These are phyloP conservation scores for Candida tetrigidarum DNA, from an alignment of 1,139 yeast species.

Conservation along the genomic window DNA sequence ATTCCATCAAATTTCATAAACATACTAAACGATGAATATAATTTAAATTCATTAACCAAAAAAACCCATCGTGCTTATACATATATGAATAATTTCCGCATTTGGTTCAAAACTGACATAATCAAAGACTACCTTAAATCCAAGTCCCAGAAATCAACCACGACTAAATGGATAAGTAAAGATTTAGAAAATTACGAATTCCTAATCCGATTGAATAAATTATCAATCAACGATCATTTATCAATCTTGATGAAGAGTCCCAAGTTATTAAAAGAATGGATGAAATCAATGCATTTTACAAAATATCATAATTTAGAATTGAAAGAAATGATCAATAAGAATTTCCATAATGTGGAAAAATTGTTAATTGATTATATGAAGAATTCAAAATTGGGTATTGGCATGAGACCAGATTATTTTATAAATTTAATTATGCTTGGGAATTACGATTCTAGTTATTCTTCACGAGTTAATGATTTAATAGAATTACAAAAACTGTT, in stretches of 20 bases:
- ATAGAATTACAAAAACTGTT: conserved; percentile 9
- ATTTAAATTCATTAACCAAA: conserved; percentile 25
- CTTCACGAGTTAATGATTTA: conserved; percentile 20
- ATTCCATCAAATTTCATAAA: conserved; percentile 35
- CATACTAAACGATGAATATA: conserved; percentile 36
- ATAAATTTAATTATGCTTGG: conserved; percentile 25
- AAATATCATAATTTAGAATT: conserved; percentile 33
- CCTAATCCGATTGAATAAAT: conserved; percentile 24
- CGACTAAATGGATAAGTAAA: conserved; percentile 10
- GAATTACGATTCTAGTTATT: conserved; percentile 21
- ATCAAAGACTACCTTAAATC: conserved; percentile 25
- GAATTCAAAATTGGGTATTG: conserved; percentile 18
- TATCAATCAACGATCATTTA: conserved; percentile 30
- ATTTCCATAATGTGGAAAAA: conserved; percentile 12
- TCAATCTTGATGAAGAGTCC: conserved; percentile 31
- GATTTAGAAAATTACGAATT: conserved; percentile 23
- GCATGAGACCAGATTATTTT: conserved; percentile 31
- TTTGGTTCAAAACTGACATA: conserved; percentile 35
- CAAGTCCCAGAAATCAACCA: conserved; percentile 29
- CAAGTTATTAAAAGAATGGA: conserved; percentile 28
- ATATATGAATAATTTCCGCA: conserved; percentile 35
- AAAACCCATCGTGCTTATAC: conserved; percentile 30
- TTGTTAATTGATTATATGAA: conserved; percentile 14
- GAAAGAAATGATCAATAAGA: conserved; percentile 17
- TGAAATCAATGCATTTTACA: conserved; percentile 28